Percentiles rank a stretch among this genome's conserved stretches.
Conservation (phyloP, 805 yeast species). For the Candida verbasci region DNA sequence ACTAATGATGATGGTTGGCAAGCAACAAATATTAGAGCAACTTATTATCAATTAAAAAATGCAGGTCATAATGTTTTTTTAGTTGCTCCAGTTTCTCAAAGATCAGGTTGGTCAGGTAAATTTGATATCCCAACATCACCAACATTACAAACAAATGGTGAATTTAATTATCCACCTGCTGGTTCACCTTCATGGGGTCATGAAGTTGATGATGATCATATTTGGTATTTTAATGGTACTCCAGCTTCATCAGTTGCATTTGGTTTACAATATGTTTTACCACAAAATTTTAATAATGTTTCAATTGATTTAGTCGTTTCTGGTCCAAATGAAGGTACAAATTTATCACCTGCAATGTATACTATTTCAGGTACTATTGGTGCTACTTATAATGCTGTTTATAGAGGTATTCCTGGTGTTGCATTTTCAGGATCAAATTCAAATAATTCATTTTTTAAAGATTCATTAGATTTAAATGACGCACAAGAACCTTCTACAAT, state of each 20-base stretch:
- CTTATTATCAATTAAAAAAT: conserved; percentile 42
- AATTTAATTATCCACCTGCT: conserved; percentile 41
- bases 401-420: conserved; percentile 46
- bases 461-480: conserved; percentile 37
- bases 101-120: conserved; percentile 55
- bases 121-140: conserved; percentile 39
- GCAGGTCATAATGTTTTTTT: conserved; percentile 49
- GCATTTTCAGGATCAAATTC: conserved; percentile 49
- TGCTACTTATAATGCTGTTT: conserved; percentile 43
- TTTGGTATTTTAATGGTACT: conserved; percentile 55
- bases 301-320: conserved; percentile 46
- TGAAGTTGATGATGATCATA: conserved; percentile 32
- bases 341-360: conserved; percentile 37
- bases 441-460: conserved; percentile 48
- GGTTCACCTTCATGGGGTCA: conserved; percentile 58
- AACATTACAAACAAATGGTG: conserved; percentile 41
- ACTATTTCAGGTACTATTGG: conserved; percentile 51
- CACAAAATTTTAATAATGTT: conserved; percentile 39
- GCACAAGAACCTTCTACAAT: conserved; percentile 40
- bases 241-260: conserved; percentile 51
- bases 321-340: conserved; percentile 53
- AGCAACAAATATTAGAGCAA: conserved; percentile 52
- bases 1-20: conserved; percentile 59
- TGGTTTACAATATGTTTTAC: conserved; percentile 45
- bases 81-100: conserved; percentile 50